Evolutionary conservation across 345 rosid genomes (phyloP).

Genomic region (Eucalyptus leucophloia): DNA sequence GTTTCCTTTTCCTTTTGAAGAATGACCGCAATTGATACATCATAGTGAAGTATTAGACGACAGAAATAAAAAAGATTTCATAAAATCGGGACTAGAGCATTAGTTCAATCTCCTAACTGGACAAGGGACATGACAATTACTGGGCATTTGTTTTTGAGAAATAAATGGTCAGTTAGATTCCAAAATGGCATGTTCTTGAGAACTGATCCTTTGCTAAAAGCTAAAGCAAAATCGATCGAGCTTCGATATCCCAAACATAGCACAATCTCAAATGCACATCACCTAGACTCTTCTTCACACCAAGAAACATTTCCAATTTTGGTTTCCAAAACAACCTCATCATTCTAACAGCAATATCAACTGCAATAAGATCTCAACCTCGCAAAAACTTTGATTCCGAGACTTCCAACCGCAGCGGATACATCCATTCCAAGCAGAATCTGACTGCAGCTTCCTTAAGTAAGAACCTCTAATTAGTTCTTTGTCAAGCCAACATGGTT

Average conservation of each 20-base stretch:
- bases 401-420: neutral
- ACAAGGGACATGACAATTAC: no score
- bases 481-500: neutral
- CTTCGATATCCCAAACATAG: neutral
- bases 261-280: neutral
- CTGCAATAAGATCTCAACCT: neutral
- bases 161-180: no score
- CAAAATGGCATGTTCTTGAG: no score
- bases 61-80: no score
- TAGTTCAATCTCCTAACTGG: no score
- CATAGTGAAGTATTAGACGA: no score
- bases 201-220: neutral
- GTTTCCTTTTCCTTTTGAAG: no score
- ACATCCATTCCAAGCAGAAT: neutral
- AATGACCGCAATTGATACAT: no score
- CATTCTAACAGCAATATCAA: neutral
- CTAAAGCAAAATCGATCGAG: neutral
- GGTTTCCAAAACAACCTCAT: neutral
- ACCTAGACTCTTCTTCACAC: neutral
- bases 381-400: neutral
- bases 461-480: neutral
- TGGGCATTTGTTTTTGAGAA: no score
- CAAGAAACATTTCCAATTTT: neutral
- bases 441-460: neutral
- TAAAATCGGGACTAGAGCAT: no score